A percentile compares a stretch with the other conserved stretches of the same genome.
phyloP scores from a whole-genome alignment of 1,284 basidiomycete genomes.

The Ceratobasidium sp. region DNA sequence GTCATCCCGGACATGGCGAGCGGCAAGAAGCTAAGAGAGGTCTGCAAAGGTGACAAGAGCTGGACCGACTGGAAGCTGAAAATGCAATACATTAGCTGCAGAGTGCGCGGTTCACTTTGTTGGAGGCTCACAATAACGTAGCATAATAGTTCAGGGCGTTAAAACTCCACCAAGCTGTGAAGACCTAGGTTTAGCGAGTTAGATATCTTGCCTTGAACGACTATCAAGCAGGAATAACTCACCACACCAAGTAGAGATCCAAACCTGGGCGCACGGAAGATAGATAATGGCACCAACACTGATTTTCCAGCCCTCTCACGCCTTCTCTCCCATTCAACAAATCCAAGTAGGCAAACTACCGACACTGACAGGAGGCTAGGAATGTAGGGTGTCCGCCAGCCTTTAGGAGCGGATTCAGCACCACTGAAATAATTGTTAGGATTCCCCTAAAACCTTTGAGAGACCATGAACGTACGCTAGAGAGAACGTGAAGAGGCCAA shows the following conservation, averaged over 20 bases:
- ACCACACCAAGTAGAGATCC: conserved; percentile 46
- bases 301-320: conserved; percentile 43
- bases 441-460: not conserved
- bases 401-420: conserved; percentile 47
- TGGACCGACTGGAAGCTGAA: conserved; percentile 47
- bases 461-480: conserved; percentile 37
- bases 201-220: not conserved
- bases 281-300: conserved; percentile 44
- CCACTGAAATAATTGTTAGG: conserved; percentile 31
- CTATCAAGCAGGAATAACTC: not conserved
- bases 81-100: not conserved
- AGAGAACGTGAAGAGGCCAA: conserved; percentile 46
- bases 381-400: conserved; percentile 48
- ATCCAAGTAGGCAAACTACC: conserved; percentile 43
- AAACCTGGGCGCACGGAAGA: conserved; percentile 46
- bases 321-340: conserved; percentile 47
- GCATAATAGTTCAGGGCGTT: conserved; percentile 47
- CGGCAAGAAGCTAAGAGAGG: conserved; percentile 47
- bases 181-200: conserved; percentile 4
- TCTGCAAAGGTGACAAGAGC: conserved; percentile 45
- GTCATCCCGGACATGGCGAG: conserved; percentile 41
- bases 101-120: not conserved
- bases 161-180: conserved; percentile 46
- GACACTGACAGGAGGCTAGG: conserved; percentile 44
- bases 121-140: conserved; percentile 45